Conservation (phyloP, 768 basidiomycete genomes). For the Mycena kentingensis region DNA sequence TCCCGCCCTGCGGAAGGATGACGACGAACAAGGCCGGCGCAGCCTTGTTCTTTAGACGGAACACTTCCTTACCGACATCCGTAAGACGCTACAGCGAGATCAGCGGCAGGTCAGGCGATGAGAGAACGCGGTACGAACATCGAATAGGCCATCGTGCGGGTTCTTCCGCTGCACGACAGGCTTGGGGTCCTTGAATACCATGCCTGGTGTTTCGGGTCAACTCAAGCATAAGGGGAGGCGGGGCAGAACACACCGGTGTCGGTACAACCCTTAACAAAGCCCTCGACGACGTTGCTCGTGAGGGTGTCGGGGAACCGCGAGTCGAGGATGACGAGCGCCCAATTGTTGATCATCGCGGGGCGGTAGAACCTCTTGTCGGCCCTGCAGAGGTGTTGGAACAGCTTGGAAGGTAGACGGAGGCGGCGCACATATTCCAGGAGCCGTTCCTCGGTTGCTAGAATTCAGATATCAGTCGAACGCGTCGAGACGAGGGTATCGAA, state of each 20-base stretch:
- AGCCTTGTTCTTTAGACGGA: slow-evolving; percentile 33
- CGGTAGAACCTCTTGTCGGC: slow-evolving; percentile 68
- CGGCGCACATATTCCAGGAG: slow-evolving; percentile 66
- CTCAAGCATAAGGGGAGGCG: slow-evolving; percentile 28
- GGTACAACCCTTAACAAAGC: slow-evolving; percentile 48
- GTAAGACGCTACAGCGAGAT: slow-evolving; percentile 46
- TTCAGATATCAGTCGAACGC: slow-evolving; percentile 2
- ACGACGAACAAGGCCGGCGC: slow-evolving; percentile 63
- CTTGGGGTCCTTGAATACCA: slow-evolving; percentile 49
- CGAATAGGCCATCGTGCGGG: slow-evolving; percentile 53
- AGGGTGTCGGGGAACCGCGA: slow-evolving; percentile 49
- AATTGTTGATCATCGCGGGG: slow-evolving; percentile 53
- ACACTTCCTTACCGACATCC: slow-evolving; percentile 48
- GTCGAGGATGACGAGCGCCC: slow-evolving; percentile 71
- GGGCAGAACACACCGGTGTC: slow-evolving; percentile 61
- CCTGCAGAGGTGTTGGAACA: slow-evolving; percentile 47
- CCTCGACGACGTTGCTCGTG: slow-evolving; percentile 53
- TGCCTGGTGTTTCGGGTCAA: slow-evolving; percentile 54
- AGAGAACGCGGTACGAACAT: slow-evolving; percentile 43
- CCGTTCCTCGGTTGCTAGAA: slow-evolving; percentile 61
- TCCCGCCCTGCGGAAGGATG: slow-evolving; percentile 71
- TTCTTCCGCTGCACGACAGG: slow-evolving; percentile 55
- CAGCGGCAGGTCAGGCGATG: not conserved
- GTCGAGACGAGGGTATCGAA: not conserved
- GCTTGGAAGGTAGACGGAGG: not conserved